Evolutionary conservation across 768 basidiomycete species (phyloP).

Genomic region (Russula emetica): DNA sequence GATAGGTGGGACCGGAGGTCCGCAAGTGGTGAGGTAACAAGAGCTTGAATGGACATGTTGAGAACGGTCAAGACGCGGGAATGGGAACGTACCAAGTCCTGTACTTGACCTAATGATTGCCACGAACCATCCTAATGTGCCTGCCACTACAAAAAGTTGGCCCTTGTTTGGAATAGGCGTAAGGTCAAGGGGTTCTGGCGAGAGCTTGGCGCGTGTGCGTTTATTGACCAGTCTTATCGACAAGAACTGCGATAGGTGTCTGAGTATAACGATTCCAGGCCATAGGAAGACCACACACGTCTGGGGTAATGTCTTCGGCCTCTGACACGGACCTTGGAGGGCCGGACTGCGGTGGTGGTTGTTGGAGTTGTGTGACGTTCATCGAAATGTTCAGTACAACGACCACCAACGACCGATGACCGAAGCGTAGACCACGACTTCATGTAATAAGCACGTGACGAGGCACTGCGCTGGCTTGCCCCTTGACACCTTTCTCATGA

Average conservation of each 20-base stretch:
- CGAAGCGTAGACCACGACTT: no score
- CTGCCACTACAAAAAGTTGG: slow-evolving; percentile 55
- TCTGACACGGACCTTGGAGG: slow-evolving; percentile 18
- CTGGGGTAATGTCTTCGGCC: slow-evolving; percentile 26
- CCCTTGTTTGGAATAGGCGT: slow-evolving; percentile 42
- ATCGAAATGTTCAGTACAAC: background rate
- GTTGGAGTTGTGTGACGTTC: slow-evolving; percentile 26
- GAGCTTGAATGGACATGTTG: slow-evolving; percentile 38
- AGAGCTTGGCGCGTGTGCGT: slow-evolving; percentile 60
- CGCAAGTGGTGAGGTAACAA: slow-evolving; percentile 56
- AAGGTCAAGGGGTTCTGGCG: slow-evolving; percentile 46
- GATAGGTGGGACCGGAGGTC: slow-evolving; percentile 55
- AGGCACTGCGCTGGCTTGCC: background rate
- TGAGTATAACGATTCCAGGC: background rate
- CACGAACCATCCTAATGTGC: slow-evolving; percentile 65
- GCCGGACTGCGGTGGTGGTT: slow-evolving; percentile 16
- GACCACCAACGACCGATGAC: no score
- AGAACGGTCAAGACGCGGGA: background rate
- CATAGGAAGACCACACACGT: slow-evolving; percentile 10
- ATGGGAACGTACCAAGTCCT: slow-evolving; percentile 32
- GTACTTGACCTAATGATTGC: slow-evolving; percentile 44
- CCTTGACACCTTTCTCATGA: no score
- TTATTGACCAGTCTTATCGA: slow-evolving; percentile 47
- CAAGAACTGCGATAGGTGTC: slow-evolving; percentile 36
- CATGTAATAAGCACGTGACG: background rate